Evolutionary conservation across 768 basidiomycete species (phyloP).

Genomic region (Rhodotorula graminis): DNA sequence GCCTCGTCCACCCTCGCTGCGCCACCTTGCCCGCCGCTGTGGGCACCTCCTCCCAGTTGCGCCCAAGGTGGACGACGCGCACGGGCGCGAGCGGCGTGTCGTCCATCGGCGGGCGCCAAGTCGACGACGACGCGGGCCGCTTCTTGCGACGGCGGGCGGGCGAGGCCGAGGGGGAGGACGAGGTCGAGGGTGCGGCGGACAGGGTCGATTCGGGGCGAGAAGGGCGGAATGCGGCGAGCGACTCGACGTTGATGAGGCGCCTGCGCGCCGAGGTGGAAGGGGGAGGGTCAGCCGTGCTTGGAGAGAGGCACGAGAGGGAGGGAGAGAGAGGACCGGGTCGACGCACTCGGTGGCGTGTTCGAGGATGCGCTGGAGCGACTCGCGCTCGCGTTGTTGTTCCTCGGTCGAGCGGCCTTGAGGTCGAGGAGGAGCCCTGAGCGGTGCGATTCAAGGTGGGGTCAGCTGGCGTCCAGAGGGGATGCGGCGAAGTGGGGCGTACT

Average conservation of each 20-base stretch:
- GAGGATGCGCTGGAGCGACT: constrained; percentile 1
- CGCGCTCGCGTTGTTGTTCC: constrained; percentile 14
- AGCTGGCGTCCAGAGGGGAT: background rate
- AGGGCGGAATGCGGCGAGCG: constrained; percentile 1
- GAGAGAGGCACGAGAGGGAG: background rate
- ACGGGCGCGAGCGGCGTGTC: constrained; percentile 6
- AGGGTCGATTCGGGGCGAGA: background rate
- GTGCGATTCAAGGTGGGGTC: background rate
- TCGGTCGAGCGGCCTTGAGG: constrained; percentile 2
- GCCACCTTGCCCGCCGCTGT: background rate
- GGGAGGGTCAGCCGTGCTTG: too few species aligned
- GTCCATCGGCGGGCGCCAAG: background rate
- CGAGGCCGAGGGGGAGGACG: background rate
- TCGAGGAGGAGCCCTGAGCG: constrained; percentile 24
- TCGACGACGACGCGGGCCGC: background rate
- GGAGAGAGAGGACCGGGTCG: too few species aligned
- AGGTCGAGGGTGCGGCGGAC: background rate
- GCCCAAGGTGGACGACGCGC: constrained; percentile 21
- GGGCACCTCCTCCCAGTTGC: background rate
- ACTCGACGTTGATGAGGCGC: constrained; percentile 23
- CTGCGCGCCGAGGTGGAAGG: background rate
- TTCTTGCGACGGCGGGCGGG: background rate
- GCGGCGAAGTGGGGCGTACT: background rate
- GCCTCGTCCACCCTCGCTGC: background rate
- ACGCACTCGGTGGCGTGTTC: constrained; percentile 14